Percentiles rank a stretch among this genome's conserved stretches.
Conservation (phyloP, 1,284 basidiomycete species). For the Fomes fomentarius region DNA sequence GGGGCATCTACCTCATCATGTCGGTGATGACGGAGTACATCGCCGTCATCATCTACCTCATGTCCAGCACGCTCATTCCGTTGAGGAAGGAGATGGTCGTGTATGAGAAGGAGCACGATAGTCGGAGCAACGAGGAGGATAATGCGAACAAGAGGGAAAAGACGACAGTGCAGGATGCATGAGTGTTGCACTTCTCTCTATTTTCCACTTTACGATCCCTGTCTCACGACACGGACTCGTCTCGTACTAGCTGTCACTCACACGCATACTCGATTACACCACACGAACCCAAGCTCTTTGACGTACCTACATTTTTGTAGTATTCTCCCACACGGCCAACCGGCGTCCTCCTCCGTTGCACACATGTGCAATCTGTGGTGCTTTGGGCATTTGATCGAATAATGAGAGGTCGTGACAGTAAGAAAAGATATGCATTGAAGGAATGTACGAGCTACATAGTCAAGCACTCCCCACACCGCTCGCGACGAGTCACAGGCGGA, state of each 20-base stretch:
- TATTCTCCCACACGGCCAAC: too few relatives aligned
- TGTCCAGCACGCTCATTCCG: constrained; percentile 40
- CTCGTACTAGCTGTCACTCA: too few relatives aligned
- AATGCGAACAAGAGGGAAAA: too few relatives aligned
- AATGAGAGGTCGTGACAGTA: background rate
- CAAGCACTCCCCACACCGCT: constrained; percentile 66
- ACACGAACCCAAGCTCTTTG: too few relatives aligned
- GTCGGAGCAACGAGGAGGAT: background rate
- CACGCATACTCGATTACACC: too few relatives aligned
- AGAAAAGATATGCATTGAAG: constrained; percentile 6
- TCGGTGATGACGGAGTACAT: constrained; percentile 60
- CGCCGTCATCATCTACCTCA: constrained; percentile 49
- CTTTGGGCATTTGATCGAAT: background rate
- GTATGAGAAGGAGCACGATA: constrained; percentile 3
- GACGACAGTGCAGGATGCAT: too few relatives aligned
- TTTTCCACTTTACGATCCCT: too few relatives aligned
- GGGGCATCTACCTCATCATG: constrained; percentile 58
- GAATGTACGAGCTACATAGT: constrained; percentile 72
- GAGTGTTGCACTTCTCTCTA: too few relatives aligned
- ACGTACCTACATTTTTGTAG: too few relatives aligned
- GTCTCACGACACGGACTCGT: too few relatives aligned
- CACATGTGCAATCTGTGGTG: background rate
- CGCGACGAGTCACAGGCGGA: constrained; percentile 36
- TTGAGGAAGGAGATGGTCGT: constrained; percentile 41
- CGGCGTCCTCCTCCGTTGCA: too few relatives aligned